Base-by-base conservation (phyloP, 345 rosid species). In the Gossypium anomalum region DNA sequence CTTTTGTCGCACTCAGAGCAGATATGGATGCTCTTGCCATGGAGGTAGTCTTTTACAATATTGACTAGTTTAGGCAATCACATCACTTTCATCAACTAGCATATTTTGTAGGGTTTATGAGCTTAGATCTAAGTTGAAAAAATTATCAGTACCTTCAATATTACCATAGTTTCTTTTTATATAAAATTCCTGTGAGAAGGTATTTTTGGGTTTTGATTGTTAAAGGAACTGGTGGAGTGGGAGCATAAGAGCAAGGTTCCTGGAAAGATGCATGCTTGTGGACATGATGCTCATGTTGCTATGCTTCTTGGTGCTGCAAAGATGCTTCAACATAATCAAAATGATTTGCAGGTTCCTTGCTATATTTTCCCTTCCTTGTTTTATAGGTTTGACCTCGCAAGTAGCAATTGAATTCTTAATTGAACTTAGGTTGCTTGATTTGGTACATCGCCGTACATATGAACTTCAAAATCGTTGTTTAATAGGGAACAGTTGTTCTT, bases 401-500 rank as follows among this genome's bases (percentile, higher is more conserved):
- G 23, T 38, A 3, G 7, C 11, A 64, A 20, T 66, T 65, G n/a
- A 20, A 5, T 65, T 65, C 17, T 44, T 65, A 47, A 68, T 23
- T 15, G 57, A 68, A 68, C 20, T 48, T 12, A 48, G 12, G 44
- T 1, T 27, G 23, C 72, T 14, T 68, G 34, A 49, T 15, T 68
- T 48, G 22, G 48, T 48, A 14, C 38, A 68, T 23, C 16, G 19
- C 13, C 16, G 34, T 44, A 43, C 10, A 44, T 44, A 9, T 23
- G 23, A 51, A 63, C 7, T 68, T 68, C 34, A 70, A 34, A 19
- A 12, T 27, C 29, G 72, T 72, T 23, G 60, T 69, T 53, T 63
- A 76, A 56, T 79, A 92, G 98, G 97, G 98, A 43, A 94, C 98
- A 10, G 86, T 91, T 47, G 84, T 86, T 72, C 88, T 91, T 43